Evolutionary conservation across 2,329 filamentous ascomycete genomes (phyloP), one percentile per base, ranked within the genome.

Genomic region (Tolypocladium pustulatum): DNA sequence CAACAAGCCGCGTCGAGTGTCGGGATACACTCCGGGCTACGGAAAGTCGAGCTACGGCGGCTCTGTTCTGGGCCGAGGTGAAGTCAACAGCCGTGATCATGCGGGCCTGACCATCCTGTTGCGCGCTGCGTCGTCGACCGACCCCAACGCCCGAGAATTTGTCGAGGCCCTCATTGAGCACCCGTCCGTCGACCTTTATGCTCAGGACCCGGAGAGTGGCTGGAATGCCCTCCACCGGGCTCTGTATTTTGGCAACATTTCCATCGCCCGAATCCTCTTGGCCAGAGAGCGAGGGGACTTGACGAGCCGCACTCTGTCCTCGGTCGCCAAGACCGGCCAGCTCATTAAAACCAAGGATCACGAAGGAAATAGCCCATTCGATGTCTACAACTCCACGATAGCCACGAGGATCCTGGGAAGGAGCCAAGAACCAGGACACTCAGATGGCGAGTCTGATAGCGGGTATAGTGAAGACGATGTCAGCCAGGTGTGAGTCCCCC

Each of bases 181-280:
- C 67, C 90, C 91, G 1, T 81, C 87, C 57, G 83, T 91, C 64
- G 94, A 99, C 73, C 77, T 97, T 10, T 94, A 96, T 67, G 78
- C 82, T 2, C 92, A 96, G 70, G 94, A 99, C 71, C 78, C 80
- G 9, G 94, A 99, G 72, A 97, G 89, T 72, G 93, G 92, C 52
- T 99, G 94, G 94, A 99, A 96, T 61, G 87, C 92, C 41, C 79
- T 99, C 43, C 94, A 99, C 69, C 84, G 94, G 66, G 90, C 92
- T 9, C 79, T 97, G 49, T 97, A 97, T 70, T 85, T 87, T 65
- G 93, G 93, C 54, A 97, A 97, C 68, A 85, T 94, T 56, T 86
- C 89, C 8, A 87, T 96, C 64, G 94, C 94, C 3, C 85, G 91
- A 54, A 78, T 90, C 25, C 84, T 99, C 37, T 78, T 99, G 63